Conservation (phyloP, 176 grass and related monocot genomes). For the Guadua angustifolia region DNA sequence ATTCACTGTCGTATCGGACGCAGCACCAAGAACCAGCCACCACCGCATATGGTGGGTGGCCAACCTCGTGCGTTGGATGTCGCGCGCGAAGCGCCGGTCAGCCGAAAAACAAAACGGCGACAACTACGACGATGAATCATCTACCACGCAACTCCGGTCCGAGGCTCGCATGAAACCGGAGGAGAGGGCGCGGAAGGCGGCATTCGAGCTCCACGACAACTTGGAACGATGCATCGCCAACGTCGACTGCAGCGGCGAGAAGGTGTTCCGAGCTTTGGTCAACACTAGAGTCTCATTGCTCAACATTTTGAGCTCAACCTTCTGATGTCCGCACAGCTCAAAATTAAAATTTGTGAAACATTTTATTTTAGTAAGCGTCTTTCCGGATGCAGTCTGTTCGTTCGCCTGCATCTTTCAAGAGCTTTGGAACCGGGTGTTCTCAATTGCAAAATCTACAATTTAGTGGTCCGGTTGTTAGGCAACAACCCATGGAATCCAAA, state of each 20-base stretch:
- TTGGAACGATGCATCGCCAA: conserved; percentile 60
- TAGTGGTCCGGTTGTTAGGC: not conserved
- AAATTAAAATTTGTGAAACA: not conserved
- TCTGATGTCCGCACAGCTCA: conserved; percentile 27
- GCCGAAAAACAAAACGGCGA: conserved; percentile 30
- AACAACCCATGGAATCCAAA: conserved; percentile 14
- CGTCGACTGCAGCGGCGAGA: conserved; percentile 60
- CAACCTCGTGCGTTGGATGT: conserved; percentile 67
- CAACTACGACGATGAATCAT: conserved; percentile 10
- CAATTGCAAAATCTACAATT: not conserved
- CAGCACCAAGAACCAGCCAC: not conserved
- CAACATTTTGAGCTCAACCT: conserved; percentile 67
- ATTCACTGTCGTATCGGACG: not conserved
- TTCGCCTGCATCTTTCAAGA: conserved; percentile 37
- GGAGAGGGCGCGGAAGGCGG: conserved; percentile 45
- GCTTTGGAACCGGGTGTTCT: conserved; percentile 16
- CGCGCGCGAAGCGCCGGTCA: conserved; percentile 58
- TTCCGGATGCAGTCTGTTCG: not conserved
- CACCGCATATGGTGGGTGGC: conserved; percentile 65
- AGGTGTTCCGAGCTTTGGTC: conserved; percentile 57
- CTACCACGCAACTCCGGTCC: conserved; percentile 38
- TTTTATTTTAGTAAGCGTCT: not conserved
- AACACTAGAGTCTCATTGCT: conserved; percentile 72
- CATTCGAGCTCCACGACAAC: conserved; percentile 50
- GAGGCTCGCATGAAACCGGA: conserved; percentile 43